Evolutionary conservation across 2,329 filamentous ascomycete genomes (phyloP).

Genomic region (Xylaria sp.): DNA sequence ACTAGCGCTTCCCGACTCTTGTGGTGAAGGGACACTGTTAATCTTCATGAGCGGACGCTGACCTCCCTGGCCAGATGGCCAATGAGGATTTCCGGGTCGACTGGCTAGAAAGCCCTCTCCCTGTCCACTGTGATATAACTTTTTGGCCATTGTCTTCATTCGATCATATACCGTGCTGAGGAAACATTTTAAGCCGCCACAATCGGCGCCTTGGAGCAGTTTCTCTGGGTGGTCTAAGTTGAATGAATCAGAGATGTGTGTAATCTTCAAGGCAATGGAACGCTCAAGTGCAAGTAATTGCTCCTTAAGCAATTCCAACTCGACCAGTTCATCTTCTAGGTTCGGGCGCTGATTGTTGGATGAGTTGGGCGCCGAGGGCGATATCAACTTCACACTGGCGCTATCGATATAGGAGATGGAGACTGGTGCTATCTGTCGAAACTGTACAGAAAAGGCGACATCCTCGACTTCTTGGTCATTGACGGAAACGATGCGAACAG

Average conservation of each 20-base stretch:
- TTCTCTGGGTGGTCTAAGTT: conserved; percentile 44
- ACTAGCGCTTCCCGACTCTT: conserved; percentile 7
- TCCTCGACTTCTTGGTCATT: conserved; percentile 54
- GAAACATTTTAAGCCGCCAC: conserved; percentile 57
- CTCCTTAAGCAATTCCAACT: conserved; percentile 56
- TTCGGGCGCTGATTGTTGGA: conserved; percentile 30
- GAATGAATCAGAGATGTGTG: conserved; percentile 51
- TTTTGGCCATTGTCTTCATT: conserved; percentile 51
- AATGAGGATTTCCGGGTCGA: conserved; percentile 35
- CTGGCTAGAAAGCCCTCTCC: conserved; percentile 9
- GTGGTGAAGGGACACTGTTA: neutral
- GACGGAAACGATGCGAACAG: conserved; percentile 55
- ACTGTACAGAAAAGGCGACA: conserved; percentile 55
- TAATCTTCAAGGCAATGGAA: conserved; percentile 56
- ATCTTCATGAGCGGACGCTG: conserved; percentile 38
- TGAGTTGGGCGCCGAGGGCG: conserved; percentile 35
- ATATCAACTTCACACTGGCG: conserved; percentile 47
- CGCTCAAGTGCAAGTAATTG: conserved; percentile 55
- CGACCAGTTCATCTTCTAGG: conserved; percentile 56
- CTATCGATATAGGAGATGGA: conserved; percentile 56
- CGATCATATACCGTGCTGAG: conserved; percentile 53
- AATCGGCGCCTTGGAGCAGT: conserved; percentile 47
- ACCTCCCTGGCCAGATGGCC: conserved; percentile 38
- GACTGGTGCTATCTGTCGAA: conserved; percentile 57
- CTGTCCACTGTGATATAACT: conserved; percentile 44